Evolutionary conservation across 106 monocot species (phyloP).

Genomic region (Iris macrosiphon): DNA sequence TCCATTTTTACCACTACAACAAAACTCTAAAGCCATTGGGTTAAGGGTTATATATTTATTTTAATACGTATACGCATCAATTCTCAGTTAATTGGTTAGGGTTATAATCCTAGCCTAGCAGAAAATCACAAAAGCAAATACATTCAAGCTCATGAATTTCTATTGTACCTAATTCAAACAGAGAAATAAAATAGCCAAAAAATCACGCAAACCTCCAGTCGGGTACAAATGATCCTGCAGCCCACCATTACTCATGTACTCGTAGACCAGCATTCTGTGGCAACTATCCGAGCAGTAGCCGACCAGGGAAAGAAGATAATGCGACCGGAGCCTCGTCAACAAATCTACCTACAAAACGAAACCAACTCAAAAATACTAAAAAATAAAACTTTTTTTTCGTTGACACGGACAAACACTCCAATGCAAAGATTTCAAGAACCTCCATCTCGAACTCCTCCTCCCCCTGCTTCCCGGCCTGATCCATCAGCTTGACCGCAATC

Average conservation of each 20-base stretch:
- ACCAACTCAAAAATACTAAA: neutral
- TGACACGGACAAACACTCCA: neutral
- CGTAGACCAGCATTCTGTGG: constrained; percentile 64
- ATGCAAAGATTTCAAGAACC: constrained; percentile 18
- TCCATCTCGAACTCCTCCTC: constrained; percentile 98
- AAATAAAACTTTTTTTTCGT: neutral
- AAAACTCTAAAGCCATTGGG: too few relatives aligned
- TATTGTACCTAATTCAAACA: neutral
- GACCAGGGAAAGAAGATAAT: constrained; percentile 44
- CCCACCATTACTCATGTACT: constrained; percentile 79
- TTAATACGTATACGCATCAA: too few relatives aligned
- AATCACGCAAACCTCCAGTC: constrained; percentile 25
- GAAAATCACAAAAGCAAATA: too few relatives aligned
- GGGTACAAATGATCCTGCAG: constrained; percentile 81
- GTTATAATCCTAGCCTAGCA: too few relatives aligned
- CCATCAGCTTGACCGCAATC: constrained; percentile 98
- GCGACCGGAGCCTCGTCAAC: constrained; percentile 51
- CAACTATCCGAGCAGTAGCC: constrained; percentile 77
- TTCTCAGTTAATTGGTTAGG: too few relatives aligned
- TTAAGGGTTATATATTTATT: too few relatives aligned
- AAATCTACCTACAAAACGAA: constrained; percentile 49
- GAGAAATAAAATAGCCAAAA: neutral
- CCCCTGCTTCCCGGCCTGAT: constrained; percentile 79
- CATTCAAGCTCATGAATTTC: too few relatives aligned
- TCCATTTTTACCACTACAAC: too few relatives aligned